These are phyloP conservation scores for Jatropha podagrica DNA, from an alignment of 441 rosid genomes.

Conservation along the genomic window DNA sequence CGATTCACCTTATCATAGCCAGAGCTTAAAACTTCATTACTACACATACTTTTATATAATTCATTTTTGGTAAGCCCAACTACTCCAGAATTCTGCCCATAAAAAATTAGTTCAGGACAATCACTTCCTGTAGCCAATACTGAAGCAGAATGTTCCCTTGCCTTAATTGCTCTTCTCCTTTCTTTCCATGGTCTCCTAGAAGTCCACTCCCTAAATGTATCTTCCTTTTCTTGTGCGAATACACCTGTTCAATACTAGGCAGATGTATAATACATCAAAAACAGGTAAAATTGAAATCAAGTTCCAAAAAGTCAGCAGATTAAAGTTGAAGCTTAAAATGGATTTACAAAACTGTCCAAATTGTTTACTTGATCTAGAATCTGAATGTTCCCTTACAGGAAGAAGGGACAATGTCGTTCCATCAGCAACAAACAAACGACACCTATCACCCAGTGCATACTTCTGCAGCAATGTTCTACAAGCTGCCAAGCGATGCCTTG, in stretches of 20 bases:
- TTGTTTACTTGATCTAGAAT: constrained; percentile 44
- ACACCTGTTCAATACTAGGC: constrained; percentile 57
- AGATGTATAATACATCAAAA: constrained; percentile 35
- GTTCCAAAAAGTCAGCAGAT: neutral
- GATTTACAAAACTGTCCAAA: constrained; percentile 9
- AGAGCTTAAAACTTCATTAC: constrained; percentile 32
- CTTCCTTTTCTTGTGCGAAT: constrained; percentile 39
- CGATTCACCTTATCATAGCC: constrained; percentile 80
- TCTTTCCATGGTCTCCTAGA: constrained; percentile 84
- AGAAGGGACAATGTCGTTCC: constrained; percentile 68
- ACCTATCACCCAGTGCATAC: constrained; percentile 61
- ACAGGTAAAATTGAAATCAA: neutral
- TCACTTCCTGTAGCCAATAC: constrained; percentile 32
- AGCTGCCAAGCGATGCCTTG: constrained; percentile 83
- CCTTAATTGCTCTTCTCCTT: constrained; percentile 63
- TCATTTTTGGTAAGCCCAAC: constrained; percentile 58
- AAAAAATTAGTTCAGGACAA: constrained; percentile 68
- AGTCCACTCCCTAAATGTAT: constrained; percentile 64
- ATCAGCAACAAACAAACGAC: constrained; percentile 83
- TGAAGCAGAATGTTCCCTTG: constrained; percentile 37
- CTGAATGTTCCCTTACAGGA: constrained; percentile 39
- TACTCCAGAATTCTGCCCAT: constrained; percentile 71
- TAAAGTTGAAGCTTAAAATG: constrained; percentile 8
- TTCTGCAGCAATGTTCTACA: constrained; percentile 85
- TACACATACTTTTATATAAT: constrained; percentile 39